Conservation (phyloP, 208 protist genomes). For the Trypanosoma brucei region DNA sequence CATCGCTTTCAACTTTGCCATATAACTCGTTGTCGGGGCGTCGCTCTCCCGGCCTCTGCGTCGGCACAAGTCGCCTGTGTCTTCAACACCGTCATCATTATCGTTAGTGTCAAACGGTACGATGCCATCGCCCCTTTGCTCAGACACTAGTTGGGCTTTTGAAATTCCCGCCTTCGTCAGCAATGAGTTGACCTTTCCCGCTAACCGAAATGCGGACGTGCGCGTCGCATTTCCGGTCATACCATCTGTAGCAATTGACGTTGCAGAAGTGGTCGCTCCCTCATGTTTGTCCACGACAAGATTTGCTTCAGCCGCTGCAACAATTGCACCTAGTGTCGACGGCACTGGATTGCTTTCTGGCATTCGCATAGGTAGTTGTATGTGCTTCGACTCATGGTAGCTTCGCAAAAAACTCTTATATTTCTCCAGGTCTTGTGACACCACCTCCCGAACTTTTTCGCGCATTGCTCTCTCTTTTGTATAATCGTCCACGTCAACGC, state of each 20-base stretch:
- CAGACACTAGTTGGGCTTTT: constrained; percentile 14
- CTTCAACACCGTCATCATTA: constrained; percentile 16
- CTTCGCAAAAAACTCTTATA: constrained; percentile 73
- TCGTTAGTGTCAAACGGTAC: constrained; percentile 20
- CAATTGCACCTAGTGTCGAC: constrained; percentile 69
- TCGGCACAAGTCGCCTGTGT: not conserved
- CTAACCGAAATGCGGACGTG: constrained; percentile 45
- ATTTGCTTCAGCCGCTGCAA: constrained; percentile 33
- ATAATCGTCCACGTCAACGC: constrained; percentile 68
- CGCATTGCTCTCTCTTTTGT: constrained; percentile 56
- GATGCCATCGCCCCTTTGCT: constrained; percentile 6
- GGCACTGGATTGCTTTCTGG: constrained; percentile 71
- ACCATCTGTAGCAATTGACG: constrained; percentile 3
- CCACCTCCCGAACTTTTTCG: constrained; percentile 56
- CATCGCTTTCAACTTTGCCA: constrained; percentile 89
- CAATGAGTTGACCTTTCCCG: constrained; percentile 46
- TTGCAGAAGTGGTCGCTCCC: constrained; percentile 1
- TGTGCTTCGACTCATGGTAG: constrained; percentile 57
- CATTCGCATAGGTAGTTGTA: constrained; percentile 73
- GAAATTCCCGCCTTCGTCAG: constrained; percentile 58
- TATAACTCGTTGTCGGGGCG: constrained; percentile 49
- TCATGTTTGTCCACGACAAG: constrained; percentile 8
- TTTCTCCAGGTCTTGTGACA: constrained; percentile 65
- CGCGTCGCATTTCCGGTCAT: constrained; percentile 14
- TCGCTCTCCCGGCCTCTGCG: constrained; percentile 11